Evolutionary conservation across 495 filamentous ascomycete species (phyloP).

Genomic region (Hypoxylon cercidicola): DNA sequence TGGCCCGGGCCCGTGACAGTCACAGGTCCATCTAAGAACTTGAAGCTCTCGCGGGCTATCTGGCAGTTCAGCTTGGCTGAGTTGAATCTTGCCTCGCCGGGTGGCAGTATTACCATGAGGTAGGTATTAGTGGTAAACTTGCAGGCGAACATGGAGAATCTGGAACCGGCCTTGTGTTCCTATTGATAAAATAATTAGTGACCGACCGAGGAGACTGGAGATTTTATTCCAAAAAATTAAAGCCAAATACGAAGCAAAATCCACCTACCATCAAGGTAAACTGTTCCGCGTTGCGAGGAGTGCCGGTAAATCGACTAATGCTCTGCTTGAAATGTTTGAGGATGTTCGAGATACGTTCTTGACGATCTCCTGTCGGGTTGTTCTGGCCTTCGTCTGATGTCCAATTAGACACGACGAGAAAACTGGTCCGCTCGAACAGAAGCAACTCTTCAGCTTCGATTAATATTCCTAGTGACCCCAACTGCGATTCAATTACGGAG

Average conservation of each 20-base stretch:
- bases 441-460: slow-evolving; percentile 94
- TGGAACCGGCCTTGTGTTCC: slow-evolving; percentile 64
- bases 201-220: background rate
- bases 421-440: slow-evolving; percentile 94
- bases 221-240: too few relatives aligned
- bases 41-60: slow-evolving; percentile 84
- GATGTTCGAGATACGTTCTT: slow-evolving; percentile 94
- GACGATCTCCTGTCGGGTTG: slow-evolving; percentile 91
- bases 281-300: slow-evolving; percentile 66
- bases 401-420: slow-evolving; percentile 90
- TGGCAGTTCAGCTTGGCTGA: slow-evolving; percentile 88
- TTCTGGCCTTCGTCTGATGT: slow-evolving; percentile 73
- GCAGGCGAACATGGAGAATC: slow-evolving; percentile 91
- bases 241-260: slow-evolving; percentile 13
- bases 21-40: slow-evolving; percentile 58
- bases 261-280: slow-evolving; percentile 57
- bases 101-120: slow-evolving; percentile 87
- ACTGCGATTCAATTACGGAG: slow-evolving; percentile 84
- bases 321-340: slow-evolving; percentile 96
- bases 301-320: slow-evolving; percentile 61
- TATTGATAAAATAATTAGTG: slow-evolving; percentile 30
- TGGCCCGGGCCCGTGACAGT: slow-evolving; percentile 27
- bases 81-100: slow-evolving; percentile 87
- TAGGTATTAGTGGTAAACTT: slow-evolving; percentile 97
- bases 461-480: slow-evolving; percentile 77